Conservation (phyloP, 1,139 yeast genomes). For the Yamadazyma sp. region DNA sequence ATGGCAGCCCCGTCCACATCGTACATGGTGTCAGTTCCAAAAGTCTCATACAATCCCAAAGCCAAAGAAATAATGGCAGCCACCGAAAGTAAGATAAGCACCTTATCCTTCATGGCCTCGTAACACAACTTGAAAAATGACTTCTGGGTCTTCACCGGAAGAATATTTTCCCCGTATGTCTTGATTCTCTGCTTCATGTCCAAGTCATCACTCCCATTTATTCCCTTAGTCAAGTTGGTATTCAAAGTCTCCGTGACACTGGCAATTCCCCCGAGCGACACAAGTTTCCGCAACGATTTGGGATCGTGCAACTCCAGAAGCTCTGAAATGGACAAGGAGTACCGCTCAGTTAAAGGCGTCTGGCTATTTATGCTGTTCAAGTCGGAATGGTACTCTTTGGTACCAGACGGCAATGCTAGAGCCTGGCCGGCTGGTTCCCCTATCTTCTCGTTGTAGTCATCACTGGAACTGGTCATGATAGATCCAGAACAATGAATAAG, state of each 20-base stretch:
- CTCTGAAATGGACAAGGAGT: slow-evolving; percentile 22
- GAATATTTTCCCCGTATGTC: slow-evolving; percentile 62
- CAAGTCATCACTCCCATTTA: slow-evolving; percentile 28
- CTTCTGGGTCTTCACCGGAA: slow-evolving; percentile 72
- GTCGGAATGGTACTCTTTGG: neutral
- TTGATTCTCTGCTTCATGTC: slow-evolving; percentile 37
- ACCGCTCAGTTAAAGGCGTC: slow-evolving; percentile 16
- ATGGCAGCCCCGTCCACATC: slow-evolving; percentile 74
- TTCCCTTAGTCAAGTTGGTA: slow-evolving; percentile 46
- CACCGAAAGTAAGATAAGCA: slow-evolving; percentile 73
- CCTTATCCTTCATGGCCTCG: slow-evolving; percentile 90
- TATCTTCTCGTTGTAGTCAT: neutral
- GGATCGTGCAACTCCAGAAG: slow-evolving; percentile 53
- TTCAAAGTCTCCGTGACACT: slow-evolving; percentile 28
- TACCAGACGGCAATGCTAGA: neutral
- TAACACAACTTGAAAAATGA: slow-evolving; percentile 66
- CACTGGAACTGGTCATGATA: neutral
- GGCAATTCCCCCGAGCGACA: slow-evolving; percentile 44
- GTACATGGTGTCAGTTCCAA: slow-evolving; percentile 75
- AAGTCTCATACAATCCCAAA: slow-evolving; percentile 87
- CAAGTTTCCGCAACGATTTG: slow-evolving; percentile 42
- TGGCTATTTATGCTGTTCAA: slow-evolving; percentile 13
- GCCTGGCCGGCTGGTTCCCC: neutral
- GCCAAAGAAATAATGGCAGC: slow-evolving; percentile 91
- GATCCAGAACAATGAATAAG: too few relatives aligned